These are phyloP conservation scores for Suhomyces pyralidae DNA, from an alignment of 805 yeast genomes.

Conservation along the genomic window DNA sequence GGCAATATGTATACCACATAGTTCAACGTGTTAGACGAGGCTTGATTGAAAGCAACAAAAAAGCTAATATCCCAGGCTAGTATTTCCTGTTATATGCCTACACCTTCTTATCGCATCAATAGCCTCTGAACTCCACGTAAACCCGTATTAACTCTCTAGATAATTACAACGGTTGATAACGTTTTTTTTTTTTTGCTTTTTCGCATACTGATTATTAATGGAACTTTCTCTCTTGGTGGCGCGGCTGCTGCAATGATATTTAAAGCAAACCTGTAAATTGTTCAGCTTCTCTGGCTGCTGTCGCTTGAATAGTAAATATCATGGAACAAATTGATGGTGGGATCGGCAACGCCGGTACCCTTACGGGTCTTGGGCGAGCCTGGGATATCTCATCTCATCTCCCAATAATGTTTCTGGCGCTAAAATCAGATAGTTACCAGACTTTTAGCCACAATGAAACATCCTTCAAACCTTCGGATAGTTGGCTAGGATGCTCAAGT, in stretches of 20 bases:
- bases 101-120: background rate
- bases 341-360: background rate
- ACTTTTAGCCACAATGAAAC: background rate
- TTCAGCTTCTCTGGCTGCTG: background rate
- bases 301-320: background rate
- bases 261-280: background rate
- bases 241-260: background rate
- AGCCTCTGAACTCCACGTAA: background rate
- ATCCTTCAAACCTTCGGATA: background rate
- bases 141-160: background rate
- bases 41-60: background rate
- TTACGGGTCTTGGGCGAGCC: background rate
- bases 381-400: constrained; percentile 4
- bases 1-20: background rate
- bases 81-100: background rate
- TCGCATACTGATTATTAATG: background rate
- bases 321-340: constrained; percentile 3
- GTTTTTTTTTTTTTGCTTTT: constrained; percentile 1
- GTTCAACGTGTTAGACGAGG: background rate
- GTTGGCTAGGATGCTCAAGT: constrained; percentile 33
- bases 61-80: background rate
- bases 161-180: background rate
- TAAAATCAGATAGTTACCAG: background rate
- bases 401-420: background rate
- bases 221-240: background rate